Percentiles rank a stretch among this genome's conserved stretches.
Conservation (phyloP, 345 rosid genomes). For the Pistacia vera region DNA sequence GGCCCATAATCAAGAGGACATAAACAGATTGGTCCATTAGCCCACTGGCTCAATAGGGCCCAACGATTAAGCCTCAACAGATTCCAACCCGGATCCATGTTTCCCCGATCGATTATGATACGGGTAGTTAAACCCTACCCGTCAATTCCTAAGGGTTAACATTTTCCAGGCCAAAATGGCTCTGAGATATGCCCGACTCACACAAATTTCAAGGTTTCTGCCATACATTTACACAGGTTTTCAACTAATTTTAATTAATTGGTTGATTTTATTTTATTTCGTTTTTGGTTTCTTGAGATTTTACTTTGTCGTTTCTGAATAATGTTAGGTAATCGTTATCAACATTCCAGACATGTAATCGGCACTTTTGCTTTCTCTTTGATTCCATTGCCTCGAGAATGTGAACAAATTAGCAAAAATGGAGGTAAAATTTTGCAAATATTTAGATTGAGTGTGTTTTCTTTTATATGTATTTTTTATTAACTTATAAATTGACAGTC, state of each 20-base stretch:
- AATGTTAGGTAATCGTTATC: slow-evolving; percentile 35
- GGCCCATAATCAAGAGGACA: not conserved
- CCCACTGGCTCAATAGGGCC: not conserved
- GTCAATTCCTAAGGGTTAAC: slow-evolving; percentile 13
- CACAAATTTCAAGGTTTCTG: slow-evolving; percentile 38
- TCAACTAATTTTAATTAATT: not conserved
- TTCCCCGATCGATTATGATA: not conserved
- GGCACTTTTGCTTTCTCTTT: slow-evolving; percentile 21
- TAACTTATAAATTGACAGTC: slow-evolving; percentile 49
- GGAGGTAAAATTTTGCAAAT: not conserved
- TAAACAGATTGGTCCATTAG: no score
- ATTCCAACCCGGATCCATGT: not conserved
- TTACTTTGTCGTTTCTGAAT: slow-evolving; percentile 8
- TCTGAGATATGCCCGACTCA: slow-evolving; percentile 33
- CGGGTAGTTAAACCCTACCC: slow-evolving; percentile 33
- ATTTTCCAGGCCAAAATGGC: slow-evolving; percentile 33
- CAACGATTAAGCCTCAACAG: no score
- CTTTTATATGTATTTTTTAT: not conserved
- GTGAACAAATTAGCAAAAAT: slow-evolving; percentile 9
- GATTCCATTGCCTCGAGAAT: slow-evolving; percentile 24
- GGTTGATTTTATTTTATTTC: not conserved
- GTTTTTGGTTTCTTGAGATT: not conserved
- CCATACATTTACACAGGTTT: slow-evolving; percentile 53
- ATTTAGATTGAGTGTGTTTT: slow-evolving; percentile 16
- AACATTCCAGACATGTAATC: slow-evolving; percentile 19